A percentile compares a stretch with the other conserved stretches of the same genome.
Evolutionary conservation across 1,139 yeast genomes (phyloP).

Genomic region (Pneumocystis canis): DNA sequence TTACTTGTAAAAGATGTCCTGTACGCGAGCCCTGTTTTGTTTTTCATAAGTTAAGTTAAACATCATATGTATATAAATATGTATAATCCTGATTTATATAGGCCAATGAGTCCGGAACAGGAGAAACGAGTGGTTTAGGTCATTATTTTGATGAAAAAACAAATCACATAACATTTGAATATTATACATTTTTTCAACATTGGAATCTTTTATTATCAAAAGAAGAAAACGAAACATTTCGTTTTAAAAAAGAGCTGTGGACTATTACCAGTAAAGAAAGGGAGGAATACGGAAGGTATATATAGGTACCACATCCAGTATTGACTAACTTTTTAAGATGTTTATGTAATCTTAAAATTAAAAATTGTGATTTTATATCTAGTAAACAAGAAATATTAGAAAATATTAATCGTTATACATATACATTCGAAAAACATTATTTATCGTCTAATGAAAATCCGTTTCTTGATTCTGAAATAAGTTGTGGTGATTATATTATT

Average conservation of each 20-base stretch:
- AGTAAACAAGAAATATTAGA: not conserved
- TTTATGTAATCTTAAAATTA: not conserved
- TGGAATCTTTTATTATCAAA: constrained; percentile 65
- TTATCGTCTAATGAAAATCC: not conserved
- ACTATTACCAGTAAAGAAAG: constrained; percentile 44
- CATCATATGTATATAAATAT: not conserved
- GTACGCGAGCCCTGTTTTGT: constrained; percentile 53
- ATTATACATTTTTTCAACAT: constrained; percentile 42
- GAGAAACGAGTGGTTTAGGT: constrained; percentile 28
- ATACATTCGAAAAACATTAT: not conserved
- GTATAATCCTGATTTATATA: not conserved
- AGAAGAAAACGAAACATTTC: constrained; percentile 51
- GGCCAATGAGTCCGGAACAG: constrained; percentile 38
- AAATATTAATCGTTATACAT: not conserved
- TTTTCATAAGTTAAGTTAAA: constrained; percentile 34
- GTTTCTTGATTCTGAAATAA: constrained; percentile 18
- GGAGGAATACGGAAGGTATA: constrained; percentile 47
- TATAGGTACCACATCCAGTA: constrained; percentile 22
- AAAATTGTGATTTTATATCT: not conserved
- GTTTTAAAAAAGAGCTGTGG: constrained; percentile 55
- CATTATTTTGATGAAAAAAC: constrained; percentile 35
- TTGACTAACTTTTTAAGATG: not conserved
- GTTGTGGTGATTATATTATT: constrained; percentile 32
- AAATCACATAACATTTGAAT: constrained; percentile 34
- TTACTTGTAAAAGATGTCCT: constrained; percentile 56